These are phyloP conservation scores for Rhizopus microsporus DNA, from an alignment of 371 early-diverging fungal genomes.

Conservation along the genomic window DNA sequence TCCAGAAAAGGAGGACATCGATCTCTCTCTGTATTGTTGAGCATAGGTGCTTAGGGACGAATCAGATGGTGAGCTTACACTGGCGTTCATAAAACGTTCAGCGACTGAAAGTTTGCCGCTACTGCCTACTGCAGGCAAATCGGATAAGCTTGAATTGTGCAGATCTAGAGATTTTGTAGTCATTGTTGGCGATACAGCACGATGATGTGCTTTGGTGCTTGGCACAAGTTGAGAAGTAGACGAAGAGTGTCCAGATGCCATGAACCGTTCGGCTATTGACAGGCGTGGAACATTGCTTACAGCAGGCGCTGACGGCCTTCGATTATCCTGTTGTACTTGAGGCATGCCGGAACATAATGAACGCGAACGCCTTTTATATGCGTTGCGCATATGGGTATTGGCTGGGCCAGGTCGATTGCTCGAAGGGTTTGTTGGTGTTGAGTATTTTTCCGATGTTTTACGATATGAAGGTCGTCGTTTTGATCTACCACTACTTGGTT, in stretches of 20 bases:
- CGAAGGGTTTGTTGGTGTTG: not conserved
- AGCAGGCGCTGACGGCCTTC: conserved; percentile 19
- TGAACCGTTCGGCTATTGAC: conserved; percentile 19
- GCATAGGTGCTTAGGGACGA: conserved; percentile 8
- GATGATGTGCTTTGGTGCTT: not conserved
- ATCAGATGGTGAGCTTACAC: conserved; percentile 7
- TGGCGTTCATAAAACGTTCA: conserved; percentile 38
- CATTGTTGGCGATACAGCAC: not conserved
- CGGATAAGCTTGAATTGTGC: conserved; percentile 1
- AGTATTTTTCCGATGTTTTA: not conserved
- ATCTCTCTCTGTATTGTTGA: conserved; percentile 15
- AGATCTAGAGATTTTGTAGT: not conserved
- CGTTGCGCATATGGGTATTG: conserved; percentile 1
- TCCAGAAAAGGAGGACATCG: conserved; percentile 16
- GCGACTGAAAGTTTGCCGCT: conserved; percentile 26
- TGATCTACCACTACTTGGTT: conserved; percentile 4
- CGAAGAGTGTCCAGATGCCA: conserved; percentile 3
- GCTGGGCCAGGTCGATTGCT: not conserved
- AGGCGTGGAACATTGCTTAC: conserved; percentile 20
- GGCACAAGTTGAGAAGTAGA: not conserved
- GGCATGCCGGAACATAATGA: conserved; percentile 5
- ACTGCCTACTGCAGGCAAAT: conserved; percentile 1
- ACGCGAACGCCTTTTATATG: conserved; percentile 2
- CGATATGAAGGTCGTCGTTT: conserved; percentile 5
- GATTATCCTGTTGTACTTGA: conserved; percentile 2